phyloP scores from a whole-genome alignment of 257 asterid species.

The Solanum paucissectum region DNA sequence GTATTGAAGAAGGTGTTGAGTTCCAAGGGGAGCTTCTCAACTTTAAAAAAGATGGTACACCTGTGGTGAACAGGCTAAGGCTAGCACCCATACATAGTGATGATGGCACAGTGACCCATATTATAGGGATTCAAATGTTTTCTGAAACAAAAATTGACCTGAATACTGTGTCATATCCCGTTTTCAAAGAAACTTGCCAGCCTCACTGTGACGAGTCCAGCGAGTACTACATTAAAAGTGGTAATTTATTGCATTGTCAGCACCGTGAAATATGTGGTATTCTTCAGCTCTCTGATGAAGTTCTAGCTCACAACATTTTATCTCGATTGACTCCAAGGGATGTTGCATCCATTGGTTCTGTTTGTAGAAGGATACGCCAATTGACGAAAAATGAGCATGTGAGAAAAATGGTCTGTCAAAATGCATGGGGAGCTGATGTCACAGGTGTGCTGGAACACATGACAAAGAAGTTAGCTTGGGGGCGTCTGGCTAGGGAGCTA shows the following conservation, averaged over 20 bases:
- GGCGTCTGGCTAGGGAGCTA: conserved; percentile 80
- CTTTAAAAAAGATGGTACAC: conserved; percentile 88
- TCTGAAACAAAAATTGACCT: conserved; percentile 66
- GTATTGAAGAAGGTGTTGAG: conserved; percentile 72
- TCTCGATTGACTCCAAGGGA: conserved; percentile 80
- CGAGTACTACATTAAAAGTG: conserved; percentile 27
- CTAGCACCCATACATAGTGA: conserved; percentile 69
- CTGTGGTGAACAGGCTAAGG: conserved; percentile 67
- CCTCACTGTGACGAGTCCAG: conserved; percentile 19
- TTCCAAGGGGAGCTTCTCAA: conserved; percentile 93
- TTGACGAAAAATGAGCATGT: conserved; percentile 72
- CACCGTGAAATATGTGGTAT: conserved; percentile 42
- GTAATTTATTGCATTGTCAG: conserved; percentile 18
- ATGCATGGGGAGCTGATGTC: conserved; percentile 91
- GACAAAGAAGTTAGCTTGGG: conserved; percentile 80
- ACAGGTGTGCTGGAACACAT: conserved; percentile 68
- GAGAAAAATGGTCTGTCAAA: conserved; percentile 80
- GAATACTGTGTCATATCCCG: conserved; percentile 67
- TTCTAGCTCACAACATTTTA: conserved; percentile 70
- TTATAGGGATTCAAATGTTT: conserved; percentile 66
- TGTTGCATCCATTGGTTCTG: conserved; percentile 86
- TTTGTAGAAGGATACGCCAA: conserved; percentile 65
- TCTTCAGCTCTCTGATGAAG: conserved; percentile 83
- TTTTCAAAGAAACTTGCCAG: conserved; percentile 54
- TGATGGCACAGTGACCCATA: conserved; percentile 75